Conservation (phyloP, 2,329 filamentous ascomycete species). For the Fusarium scirpi region DNA sequence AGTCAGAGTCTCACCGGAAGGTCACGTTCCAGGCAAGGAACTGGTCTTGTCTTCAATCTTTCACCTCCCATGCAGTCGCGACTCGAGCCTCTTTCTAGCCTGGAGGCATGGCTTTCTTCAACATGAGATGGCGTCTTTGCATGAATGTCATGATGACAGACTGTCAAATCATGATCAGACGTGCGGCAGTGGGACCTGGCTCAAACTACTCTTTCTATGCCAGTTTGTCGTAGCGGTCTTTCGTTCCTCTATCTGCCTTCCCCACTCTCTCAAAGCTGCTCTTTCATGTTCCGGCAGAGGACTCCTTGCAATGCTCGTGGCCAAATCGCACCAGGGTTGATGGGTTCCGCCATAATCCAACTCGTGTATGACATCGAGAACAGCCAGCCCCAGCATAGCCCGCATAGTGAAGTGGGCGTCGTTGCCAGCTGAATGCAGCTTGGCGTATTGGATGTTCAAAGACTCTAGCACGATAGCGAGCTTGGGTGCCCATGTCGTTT, state of each 20-base stretch:
- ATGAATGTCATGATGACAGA: not conserved
- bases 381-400: slow-evolving; percentile 55
- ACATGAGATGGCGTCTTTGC: not conserved
- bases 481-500: not conserved
- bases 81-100: not conserved
- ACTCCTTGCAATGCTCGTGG: slow-evolving; percentile 17
- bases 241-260: not conserved
- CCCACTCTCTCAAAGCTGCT: not conserved
- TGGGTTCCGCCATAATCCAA: not conserved
- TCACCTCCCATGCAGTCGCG: not conserved
- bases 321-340: slow-evolving; percentile 13
- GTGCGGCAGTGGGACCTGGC: not conserved
- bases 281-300: not conserved
- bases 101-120: not conserved
- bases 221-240: not conserved
- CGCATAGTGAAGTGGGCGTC: slow-evolving; percentile 51
- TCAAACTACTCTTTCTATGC: not conserved
- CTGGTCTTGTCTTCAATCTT: not conserved
- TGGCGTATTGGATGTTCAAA: not conserved
- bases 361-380: slow-evolving; percentile 50
- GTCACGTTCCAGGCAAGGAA: not conserved
- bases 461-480: slow-evolving; percentile 1
- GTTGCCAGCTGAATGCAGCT: slow-evolving; percentile 42
- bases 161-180: not conserved
- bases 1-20: not conserved